Evolutionary conservation across 192 early-diverging fungal genomes (phyloP), one percentile per base, ranked within the genome.

Genomic region (Kickxella alabastrina): DNA sequence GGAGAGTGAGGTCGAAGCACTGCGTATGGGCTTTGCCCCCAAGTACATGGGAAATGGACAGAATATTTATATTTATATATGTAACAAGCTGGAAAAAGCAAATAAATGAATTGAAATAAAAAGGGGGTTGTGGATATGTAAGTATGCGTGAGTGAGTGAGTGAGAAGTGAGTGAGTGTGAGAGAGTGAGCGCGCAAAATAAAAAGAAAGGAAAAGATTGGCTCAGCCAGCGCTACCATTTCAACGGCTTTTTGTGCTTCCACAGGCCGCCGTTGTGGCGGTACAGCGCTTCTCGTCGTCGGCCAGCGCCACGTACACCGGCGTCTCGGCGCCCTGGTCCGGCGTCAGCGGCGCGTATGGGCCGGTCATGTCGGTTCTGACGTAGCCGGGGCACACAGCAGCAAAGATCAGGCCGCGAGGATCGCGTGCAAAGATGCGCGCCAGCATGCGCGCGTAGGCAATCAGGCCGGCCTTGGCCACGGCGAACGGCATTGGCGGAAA

Each of bases 401-500:
- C 73, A 62, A 76, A 76, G 21, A 76, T 13, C 17, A 76, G 44
- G 21, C 46, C 42, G 17, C 67, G 57, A 14, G 57, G 34, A 26
- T 76, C 67, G 5, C 6, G 1, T 1, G 41, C 26, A n/a, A 26
- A 23, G 3, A 47, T 38, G 13, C 73, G 52, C 6, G 73, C 73
- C 43, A 76, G 48, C 55, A 76, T 61, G 3, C 67, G 47, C 13
- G 73, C 57, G 44, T 65, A 76, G 4, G 73, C 66, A 9, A 76
- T 69, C 21, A 76, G 51, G 0, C 73, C 73, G 1, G 67, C 73
- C 48, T 76, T 76, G 32, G 73, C 59, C 2, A 76, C 73, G 3
- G 61, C 67, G 59, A 67, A 75, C 10, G 71, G 71, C 71, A 75
- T 75, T 0, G 71, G 71, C 28, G 71, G 71, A 28, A 75, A 75